Evolutionary conservation across 2,329 filamentous ascomycete species (phyloP), one percentile per base, ranked within the genome.

Genomic region (Sphaerulina vaccinii): DNA sequence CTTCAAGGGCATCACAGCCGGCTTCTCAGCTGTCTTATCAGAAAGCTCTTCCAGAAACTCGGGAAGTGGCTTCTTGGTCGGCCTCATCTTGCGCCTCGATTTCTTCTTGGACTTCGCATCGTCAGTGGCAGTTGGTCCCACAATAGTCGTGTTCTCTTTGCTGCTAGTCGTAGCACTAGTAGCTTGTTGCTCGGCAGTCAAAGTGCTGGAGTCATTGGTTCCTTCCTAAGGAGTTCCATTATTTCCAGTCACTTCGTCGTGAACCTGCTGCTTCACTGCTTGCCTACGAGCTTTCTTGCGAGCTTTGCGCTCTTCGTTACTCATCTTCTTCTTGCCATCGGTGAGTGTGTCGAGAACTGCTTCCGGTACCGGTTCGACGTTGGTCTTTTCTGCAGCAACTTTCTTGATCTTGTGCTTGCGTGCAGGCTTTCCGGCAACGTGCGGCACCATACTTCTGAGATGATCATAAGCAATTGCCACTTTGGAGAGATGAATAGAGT

Each of bases 341-440:
- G 32, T 35, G 5, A n/a, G 13, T 19, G 24, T 15, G 18, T 24
- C 23, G 13, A 13, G 15, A 32, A 13, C 41, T 7, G 15, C 11
- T 35, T 19, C 24, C 13, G 19, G 27, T 18, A 27, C 41, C 19
- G 18, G 41, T 44, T 7, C 41, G 5, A 44, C 41, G 22, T 44
- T 19, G 21, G 22, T 32, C 13, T 24, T 44, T 27, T 44, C 18
- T 10, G 35, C 5, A 27, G 5, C 16, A 6, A 15, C 5, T 35
- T 35, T 6, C 32, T 27, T 35, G 6, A 13, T 35, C 35, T 35
- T 19, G 41, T 24, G 8, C 9, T 22, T 44, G 41, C 41, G 18
- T 35, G n/a, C 35, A 19, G 27, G 24, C 41, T 44, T 44, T 29
- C 16, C 41, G 24, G 27, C 9, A 44, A 44, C 41, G 41, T 24